Percentiles rank a stretch among this genome's conserved stretches.
phyloP scores from a whole-genome alignment of 129 eudicot species.

The Centrapalus pauciflorus region DNA sequence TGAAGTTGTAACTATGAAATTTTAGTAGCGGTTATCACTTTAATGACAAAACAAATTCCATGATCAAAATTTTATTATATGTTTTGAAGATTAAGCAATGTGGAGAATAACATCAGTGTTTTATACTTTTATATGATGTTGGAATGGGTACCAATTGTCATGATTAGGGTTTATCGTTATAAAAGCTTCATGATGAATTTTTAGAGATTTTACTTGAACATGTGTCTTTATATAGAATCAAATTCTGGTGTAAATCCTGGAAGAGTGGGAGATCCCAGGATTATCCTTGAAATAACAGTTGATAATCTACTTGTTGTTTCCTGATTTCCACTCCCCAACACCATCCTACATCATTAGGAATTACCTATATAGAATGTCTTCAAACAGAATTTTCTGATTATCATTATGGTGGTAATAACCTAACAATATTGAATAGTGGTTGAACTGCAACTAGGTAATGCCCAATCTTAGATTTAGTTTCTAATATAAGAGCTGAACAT shows the following conservation, averaged over 20 bases:
- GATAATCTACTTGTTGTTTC: not conserved
- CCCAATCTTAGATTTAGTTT: not conserved
- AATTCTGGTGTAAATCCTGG: not conserved
- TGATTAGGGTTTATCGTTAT: not conserved
- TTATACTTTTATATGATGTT: slow-evolving; percentile 1
- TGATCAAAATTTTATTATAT: not conserved
- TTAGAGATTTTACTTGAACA: not conserved
- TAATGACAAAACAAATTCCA: too few species aligned
- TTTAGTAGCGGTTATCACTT: not conserved
- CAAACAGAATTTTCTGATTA: not conserved
- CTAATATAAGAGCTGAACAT: not conserved
- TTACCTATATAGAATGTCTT: not conserved
- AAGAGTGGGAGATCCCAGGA: not conserved
- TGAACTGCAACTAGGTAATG: not conserved
- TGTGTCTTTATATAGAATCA: not conserved
- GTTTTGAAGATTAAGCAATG: not conserved
- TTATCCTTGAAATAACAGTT: not conserved
- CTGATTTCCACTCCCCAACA: not conserved
- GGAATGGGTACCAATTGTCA: not conserved
- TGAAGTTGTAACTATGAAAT: not conserved
- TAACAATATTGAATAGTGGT: not conserved
- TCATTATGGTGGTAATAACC: not conserved
- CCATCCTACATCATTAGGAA: not conserved
- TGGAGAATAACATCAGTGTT: not conserved
- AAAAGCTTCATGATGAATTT: not conserved